Percentiles rank a stretch among this genome's conserved stretches.
These are phyloP conservation scores for Pleurozium schreberi DNA, from an alignment of 225 moss, liverwort and hornwort species.

Conservation along the genomic window DNA sequence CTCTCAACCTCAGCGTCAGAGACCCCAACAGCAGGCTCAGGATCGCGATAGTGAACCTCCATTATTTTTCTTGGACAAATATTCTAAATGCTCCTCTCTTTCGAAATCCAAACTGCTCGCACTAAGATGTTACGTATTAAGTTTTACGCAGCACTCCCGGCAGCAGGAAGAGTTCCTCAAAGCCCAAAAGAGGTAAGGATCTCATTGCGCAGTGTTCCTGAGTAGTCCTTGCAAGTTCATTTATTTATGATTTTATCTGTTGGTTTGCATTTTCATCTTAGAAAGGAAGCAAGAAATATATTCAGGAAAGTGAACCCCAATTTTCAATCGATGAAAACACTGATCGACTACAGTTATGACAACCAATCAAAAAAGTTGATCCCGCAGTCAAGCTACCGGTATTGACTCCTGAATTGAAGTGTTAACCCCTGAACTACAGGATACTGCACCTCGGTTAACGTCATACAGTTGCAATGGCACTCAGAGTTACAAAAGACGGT, in stretches of 20 bases:
- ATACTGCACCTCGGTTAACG: not conserved
- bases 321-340: not conserved
- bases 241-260: not conserved
- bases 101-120: not conserved
- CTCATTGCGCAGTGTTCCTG: not conserved
- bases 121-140: not conserved
- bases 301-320: not conserved
- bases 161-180: not conserved
- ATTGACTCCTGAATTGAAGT: not conserved
- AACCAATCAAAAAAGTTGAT: not conserved
- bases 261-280: not conserved
- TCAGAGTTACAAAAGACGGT: not conserved
- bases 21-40: slow-evolving; percentile 1
- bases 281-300: not conserved
- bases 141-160: not conserved
- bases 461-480: not conserved
- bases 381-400: not conserved
- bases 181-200: not conserved
- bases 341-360: not conserved
- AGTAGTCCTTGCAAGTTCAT: not conserved
- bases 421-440: not conserved
- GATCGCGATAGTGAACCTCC: slow-evolving; percentile 8
- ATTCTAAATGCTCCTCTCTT: not conserved
- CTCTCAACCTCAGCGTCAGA: slow-evolving; percentile 45
- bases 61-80: not conserved